Base-by-base conservation (phyloP, 176 grass and related monocot genomes). In the Guadua angustifolia region DNA sequence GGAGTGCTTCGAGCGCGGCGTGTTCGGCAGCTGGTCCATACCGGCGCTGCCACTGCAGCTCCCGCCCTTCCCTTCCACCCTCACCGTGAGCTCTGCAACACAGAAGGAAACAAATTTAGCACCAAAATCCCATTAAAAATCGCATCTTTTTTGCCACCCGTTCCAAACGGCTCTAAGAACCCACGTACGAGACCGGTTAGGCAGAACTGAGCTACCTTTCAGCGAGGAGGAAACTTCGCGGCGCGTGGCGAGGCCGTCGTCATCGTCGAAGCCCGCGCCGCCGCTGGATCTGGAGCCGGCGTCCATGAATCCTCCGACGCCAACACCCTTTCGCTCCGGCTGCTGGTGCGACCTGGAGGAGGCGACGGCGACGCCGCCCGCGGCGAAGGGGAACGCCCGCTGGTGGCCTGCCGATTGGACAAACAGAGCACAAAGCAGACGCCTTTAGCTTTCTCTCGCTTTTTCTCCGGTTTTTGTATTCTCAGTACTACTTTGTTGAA, bases 1-100 rank as follows among this genome's bases (percentile, higher is more conserved):
- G 15, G 95, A 98, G 73, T 98, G 95, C 84, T 98, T 98, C 16
- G 95, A 98, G 69, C 90, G 94, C 7, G 95, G 95, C n/a, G 95
- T 93, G 79, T 91, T 88, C 17, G 95, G 92, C 63, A 84, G 72
- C 29, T 94, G 90, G 86, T 97, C 95, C 8, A 81, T 93, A 29
- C 92, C 92, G 35, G 82, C 87, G 24, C 88, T 91, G 70, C 91
- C 94, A 56, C 83, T 89, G 88, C 88, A 86, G 78, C 86, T 91
- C 60, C 90, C 83, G 7, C 88, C 95, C 79, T 91, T 93, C 13
- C 88, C 74, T 52, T 97, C 95, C 60, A 87, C 85, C 84, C 86
- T 88, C 42, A 84, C 84, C 11, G 84, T 77, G 15, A 93, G 79
- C 72, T 93, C 91, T 93, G 50, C 57, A 66, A 68, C 2, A 67